Evolutionary conservation across 495 filamentous ascomycete species (phyloP).

Genomic region (Sphaerosporella brunnea): DNA sequence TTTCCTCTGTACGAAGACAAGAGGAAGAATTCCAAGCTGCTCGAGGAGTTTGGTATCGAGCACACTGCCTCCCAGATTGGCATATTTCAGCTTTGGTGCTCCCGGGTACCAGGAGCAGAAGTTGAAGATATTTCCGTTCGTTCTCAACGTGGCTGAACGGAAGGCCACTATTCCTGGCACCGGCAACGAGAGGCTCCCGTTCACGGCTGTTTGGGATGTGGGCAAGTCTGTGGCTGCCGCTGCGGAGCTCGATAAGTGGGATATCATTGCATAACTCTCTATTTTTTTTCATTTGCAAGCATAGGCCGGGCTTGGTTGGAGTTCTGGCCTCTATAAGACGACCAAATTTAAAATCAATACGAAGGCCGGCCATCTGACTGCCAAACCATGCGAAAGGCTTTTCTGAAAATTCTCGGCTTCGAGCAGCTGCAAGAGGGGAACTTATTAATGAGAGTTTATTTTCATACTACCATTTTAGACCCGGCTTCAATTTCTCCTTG

Average conservation of each 20-base stretch:
- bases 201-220: conserved; percentile 26
- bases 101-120: conserved; percentile 12
- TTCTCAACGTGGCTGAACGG: conserved; percentile 19
- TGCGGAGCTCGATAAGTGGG: conserved; percentile 21
- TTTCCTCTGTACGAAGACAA: conserved; percentile 18
- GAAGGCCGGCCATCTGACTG: too few species aligned
- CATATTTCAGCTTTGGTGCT: conserved; percentile 25
- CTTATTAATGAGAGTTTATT: too few species aligned
- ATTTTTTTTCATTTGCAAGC: too few species aligned
- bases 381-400: too few species aligned
- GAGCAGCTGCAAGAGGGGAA: too few species aligned
- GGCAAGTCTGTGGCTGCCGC: conserved; percentile 23
- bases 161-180: conserved; percentile 24
- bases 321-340: too few species aligned
- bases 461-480: too few species aligned
- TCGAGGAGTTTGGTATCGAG: conserved; percentile 21
- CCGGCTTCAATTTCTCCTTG: too few species aligned
- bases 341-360: too few species aligned
- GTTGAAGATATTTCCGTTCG: conserved; percentile 20
- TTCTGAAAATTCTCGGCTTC: too few species aligned
- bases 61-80: conserved; percentile 23
- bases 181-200: conserved; percentile 15
- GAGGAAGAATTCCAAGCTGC: conserved; percentile 17
- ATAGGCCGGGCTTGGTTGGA: too few species aligned
- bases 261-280: too few species aligned